Evolutionary conservation across 495 filamentous ascomycete genomes (phyloP).

Genomic region (Penicillium crystallinum): DNA sequence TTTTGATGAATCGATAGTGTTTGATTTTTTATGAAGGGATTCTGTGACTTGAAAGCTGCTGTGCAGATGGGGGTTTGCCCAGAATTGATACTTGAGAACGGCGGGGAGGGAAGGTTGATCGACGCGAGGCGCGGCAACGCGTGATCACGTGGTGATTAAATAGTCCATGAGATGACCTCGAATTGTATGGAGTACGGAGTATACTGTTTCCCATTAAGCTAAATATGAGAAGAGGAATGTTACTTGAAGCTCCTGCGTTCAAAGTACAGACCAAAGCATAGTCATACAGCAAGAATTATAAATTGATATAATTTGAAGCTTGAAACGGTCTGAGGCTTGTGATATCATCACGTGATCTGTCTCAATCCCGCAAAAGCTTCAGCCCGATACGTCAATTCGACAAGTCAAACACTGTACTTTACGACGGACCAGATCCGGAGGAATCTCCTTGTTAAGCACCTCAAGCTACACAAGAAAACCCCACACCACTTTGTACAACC

Average conservation of each 20-base stretch:
- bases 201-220: too few species aligned
- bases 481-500: constrained; percentile 16
- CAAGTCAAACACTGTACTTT: constrained; percentile 27
- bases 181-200: too few species aligned
- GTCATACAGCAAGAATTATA: too few species aligned
- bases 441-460: constrained; percentile 12
- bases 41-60: neutral
- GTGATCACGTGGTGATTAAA: constrained; percentile 24
- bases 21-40: neutral
- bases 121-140: constrained; percentile 25
- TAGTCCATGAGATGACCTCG: too few species aligned
- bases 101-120: constrained; percentile 1
- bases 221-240: neutral
- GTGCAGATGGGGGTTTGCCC: neutral
- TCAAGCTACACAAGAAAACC: constrained; percentile 16
- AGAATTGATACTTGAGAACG: neutral
- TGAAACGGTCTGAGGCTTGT: neutral
- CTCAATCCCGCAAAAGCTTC: constrained; percentile 25
- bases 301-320: too few species aligned
- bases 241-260: neutral
- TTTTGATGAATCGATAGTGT: constrained; percentile 1
- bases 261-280: too few species aligned
- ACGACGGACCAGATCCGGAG: constrained; percentile 17
- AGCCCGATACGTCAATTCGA: constrained; percentile 24
- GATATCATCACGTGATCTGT: constrained; percentile 12